Evolutionary conservation across 805 yeast species (phyloP).

Genomic region (Sungouiozyma ichnusensis): DNA sequence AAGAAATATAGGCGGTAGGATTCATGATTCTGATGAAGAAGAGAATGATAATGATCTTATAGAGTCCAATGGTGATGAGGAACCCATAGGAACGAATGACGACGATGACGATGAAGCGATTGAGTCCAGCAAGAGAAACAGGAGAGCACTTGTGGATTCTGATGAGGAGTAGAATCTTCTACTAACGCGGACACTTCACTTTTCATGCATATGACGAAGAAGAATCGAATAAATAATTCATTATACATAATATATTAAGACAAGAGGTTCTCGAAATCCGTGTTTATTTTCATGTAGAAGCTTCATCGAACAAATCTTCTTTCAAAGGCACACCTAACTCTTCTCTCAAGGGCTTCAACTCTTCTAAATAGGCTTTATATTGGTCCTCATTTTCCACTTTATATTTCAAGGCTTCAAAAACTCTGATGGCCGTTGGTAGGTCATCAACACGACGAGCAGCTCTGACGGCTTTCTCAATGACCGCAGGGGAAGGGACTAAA

Average conservation of each 20-base stretch:
- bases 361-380: constrained; percentile 92
- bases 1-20: constrained; percentile 2
- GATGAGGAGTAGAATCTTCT: constrained; percentile 18
- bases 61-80: constrained; percentile 7
- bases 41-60: constrained; percentile 14
- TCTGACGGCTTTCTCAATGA: constrained; percentile 87
- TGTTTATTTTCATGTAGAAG: constrained; percentile 15
- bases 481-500: constrained; percentile 95
- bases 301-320: constrained; percentile 64
- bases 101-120: constrained; percentile 19
- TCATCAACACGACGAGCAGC: constrained; percentile 99
- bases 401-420: constrained; percentile 92
- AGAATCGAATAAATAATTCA: not conserved
- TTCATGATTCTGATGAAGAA: constrained; percentile 7
- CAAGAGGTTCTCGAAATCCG: too few relatives aligned
- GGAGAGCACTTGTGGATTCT: constrained; percentile 15
- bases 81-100: constrained; percentile 5
- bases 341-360: constrained; percentile 80
- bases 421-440: constrained; percentile 97
- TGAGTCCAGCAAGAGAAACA: constrained; percentile 10
- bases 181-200: too few relatives aligned
- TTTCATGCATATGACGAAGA: too few relatives aligned
- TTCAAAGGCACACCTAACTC: constrained; percentile 89
- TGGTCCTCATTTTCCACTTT: constrained; percentile 92
- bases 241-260: constrained; percentile 2